A percentile compares a stretch with the other conserved stretches of the same genome.
These are phyloP conservation scores for Xylariaceae sp. DNA, from an alignment of 2,329 filamentous ascomycete genomes.

Conservation along the genomic window DNA sequence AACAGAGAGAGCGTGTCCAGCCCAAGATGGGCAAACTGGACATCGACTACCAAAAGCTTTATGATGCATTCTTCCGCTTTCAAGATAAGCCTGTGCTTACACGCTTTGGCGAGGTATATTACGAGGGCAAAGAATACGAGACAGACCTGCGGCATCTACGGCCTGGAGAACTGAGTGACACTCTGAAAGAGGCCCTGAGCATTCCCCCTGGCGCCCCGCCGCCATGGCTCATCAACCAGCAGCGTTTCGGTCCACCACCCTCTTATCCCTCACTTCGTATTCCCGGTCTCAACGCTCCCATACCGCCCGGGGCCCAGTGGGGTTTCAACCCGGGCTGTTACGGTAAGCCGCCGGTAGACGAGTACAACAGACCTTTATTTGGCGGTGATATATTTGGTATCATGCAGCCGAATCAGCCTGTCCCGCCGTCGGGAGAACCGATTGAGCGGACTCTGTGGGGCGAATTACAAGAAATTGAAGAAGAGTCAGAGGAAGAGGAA, in stretches of 20 bases:
- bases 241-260: constrained; percentile 86
- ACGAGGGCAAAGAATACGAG: constrained; percentile 97
- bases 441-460: constrained; percentile 89
- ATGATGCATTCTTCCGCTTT: constrained; percentile 96
- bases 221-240: constrained; percentile 96
- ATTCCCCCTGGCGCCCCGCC: constrained; percentile 91
- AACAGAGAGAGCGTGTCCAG: constrained; percentile 87
- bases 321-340: constrained; percentile 94
- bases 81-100: constrained; percentile 94
- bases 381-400: constrained; percentile 94
- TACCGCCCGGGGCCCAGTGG: constrained; percentile 84
- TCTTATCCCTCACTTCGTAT: constrained; percentile 95
- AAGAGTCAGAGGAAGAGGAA: constrained; percentile 56
- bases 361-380: constrained; percentile 84
- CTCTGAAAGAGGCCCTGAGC: constrained; percentile 84
- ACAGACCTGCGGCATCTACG: constrained; percentile 87
- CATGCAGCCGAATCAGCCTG: constrained; percentile 39
- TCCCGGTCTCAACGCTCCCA: constrained; percentile 87
- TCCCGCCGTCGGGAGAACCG: constrained; percentile 57
- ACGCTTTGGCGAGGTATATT: constrained; percentile 97
- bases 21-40: constrained; percentile 96
- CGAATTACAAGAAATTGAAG: constrained; percentile 65
- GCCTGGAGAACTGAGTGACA: constrained; percentile 83
- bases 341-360: constrained; percentile 92
- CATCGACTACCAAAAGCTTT: constrained; percentile 97